Evolutionary conservation across 2,329 filamentous ascomycete genomes (phyloP), one percentile per base, ranked within the genome.

Genomic region (Fusarium proliferatum): DNA sequence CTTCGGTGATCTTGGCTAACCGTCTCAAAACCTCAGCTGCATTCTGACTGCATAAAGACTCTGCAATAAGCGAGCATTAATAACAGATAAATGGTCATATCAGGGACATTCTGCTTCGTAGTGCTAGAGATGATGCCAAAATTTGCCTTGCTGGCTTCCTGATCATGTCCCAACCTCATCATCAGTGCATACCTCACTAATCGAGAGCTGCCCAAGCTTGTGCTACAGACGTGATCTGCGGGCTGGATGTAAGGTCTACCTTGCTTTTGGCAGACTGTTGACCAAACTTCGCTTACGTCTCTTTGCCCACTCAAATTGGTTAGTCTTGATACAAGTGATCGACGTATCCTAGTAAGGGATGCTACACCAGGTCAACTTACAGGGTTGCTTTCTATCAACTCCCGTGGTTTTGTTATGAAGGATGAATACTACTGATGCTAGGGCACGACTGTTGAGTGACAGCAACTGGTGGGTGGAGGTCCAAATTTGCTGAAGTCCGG

Each of bases 51-150:
- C 41, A 58, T n/a, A 49, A 36, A 13, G 26, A 8, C 23, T 16
- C n/a, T 48, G 30, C 9, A 43, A 57, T 8, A 52, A 23, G n/a
- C n/a, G 49, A 52, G 7, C 9, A 11, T 21, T 5, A 11, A 15
- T 15, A 21, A 52, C 6, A 15, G 12, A 36, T 36, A 3, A 15
- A 10, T 52, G n/a, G 8, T 16, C 6, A 5, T 0, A 21, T 26
- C 17, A 26, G n/a, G 2, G 8, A 34, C 2, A 26, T 3, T 9
- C 3, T 51, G 8, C 48, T 51, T 23, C 11, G 2, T 2, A 2
- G 2, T 34, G 6, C 9, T 6, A 3, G n/a, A 21, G 3, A 2
- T 21, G 2, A 26, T 8, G 33, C 7, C 6, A 7, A 36, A 5
- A 9, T 5, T 19, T 23, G 49, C 30, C 6, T 38, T 12, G n/a